Evolutionary conservation across 805 yeast species (phyloP).

Genomic region (Candida quercuum): DNA sequence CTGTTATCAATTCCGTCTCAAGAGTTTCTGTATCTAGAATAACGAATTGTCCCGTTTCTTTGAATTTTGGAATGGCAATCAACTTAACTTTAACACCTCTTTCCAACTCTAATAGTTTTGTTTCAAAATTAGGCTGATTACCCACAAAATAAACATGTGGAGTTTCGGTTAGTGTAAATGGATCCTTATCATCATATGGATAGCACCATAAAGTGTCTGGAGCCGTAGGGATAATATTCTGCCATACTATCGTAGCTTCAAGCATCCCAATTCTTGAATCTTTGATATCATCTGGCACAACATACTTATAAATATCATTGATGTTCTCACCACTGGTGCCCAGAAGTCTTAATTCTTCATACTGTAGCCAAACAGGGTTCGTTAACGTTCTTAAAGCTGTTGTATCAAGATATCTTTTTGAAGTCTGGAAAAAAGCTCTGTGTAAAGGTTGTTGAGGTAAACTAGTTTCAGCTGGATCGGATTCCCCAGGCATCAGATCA

Average conservation of each 20-base stretch:
- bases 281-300: conserved; percentile 33
- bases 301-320: conserved; percentile 68
- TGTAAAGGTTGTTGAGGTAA: conserved; percentile 93
- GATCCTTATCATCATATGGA: conserved; percentile 74
- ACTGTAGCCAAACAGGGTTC: conserved; percentile 72
- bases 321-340: conserved; percentile 86
- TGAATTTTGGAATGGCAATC: conserved; percentile 68
- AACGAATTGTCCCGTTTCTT: conserved; percentile 58
- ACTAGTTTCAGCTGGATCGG: conserved; percentile 80
- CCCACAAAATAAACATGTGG: conserved; percentile 89
- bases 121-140: conserved; percentile 63
- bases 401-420: conserved; percentile 35
- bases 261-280: conserved; percentile 46
- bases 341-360: conserved; percentile 51
- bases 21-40: conserved; percentile 54
- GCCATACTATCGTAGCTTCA: conserved; percentile 73
- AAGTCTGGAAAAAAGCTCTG: conserved; percentile 54
- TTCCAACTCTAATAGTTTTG: conserved; percentile 34
- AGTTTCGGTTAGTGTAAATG: conserved; percentile 69
- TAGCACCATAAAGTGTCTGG: conserved; percentile 93
- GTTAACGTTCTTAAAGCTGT: conserved; percentile 40
- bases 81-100: conserved; percentile 41
- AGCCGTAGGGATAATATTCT: conserved; percentile 86
- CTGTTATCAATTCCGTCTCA: conserved; percentile 44
- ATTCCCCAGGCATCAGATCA: conserved; percentile 75